A percentile compares a stretch with the other conserved stretches of the same genome.
Conservation (phyloP, 2,329 filamentous ascomycete genomes). For the Tolypocladium tundrense region DNA sequence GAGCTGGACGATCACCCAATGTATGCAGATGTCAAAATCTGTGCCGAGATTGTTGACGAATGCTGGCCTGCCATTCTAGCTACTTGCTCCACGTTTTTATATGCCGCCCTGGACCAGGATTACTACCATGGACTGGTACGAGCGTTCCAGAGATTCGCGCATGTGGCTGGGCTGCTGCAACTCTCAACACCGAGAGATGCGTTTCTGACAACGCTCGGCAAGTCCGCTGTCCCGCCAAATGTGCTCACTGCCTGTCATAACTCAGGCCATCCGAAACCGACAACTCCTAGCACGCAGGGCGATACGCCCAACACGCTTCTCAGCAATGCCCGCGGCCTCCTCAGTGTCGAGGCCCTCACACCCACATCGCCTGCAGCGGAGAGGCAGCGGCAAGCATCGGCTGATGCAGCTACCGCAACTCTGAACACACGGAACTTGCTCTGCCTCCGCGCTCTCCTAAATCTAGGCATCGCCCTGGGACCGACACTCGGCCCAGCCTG, state of each 20-base stretch:
- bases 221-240: slow-evolving; percentile 83
- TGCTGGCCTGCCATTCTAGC: slow-evolving; percentile 96
- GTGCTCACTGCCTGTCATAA: slow-evolving; percentile 52
- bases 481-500: slow-evolving; percentile 78
- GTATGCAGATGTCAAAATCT: slow-evolving; percentile 60
- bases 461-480: slow-evolving; percentile 86
- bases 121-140: slow-evolving; percentile 89
- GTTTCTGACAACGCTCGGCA: slow-evolving; percentile 86
- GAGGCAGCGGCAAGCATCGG: slow-evolving; percentile 46
- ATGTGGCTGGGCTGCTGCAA: slow-evolving; percentile 82
- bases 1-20: slow-evolving; percentile 63
- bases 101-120: slow-evolving; percentile 82
- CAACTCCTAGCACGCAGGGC: slow-evolving; percentile 31
- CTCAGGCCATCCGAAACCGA: slow-evolving; percentile 31
- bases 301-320: slow-evolving; percentile 50
- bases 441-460: slow-evolving; percentile 84
- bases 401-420: slow-evolving; percentile 42
- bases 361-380: slow-evolving; percentile 46
- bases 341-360: slow-evolving; percentile 63
- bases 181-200: slow-evolving; percentile 83
- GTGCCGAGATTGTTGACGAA: slow-evolving; percentile 73
- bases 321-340: slow-evolving; percentile 58
- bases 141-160: slow-evolving; percentile 89
- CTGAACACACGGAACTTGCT: slow-evolving; percentile 84
- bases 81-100: slow-evolving; percentile 90